Evolutionary conservation across 2,329 filamentous ascomycete genomes (phyloP).

Genomic region (Alternaria metachromatica): DNA sequence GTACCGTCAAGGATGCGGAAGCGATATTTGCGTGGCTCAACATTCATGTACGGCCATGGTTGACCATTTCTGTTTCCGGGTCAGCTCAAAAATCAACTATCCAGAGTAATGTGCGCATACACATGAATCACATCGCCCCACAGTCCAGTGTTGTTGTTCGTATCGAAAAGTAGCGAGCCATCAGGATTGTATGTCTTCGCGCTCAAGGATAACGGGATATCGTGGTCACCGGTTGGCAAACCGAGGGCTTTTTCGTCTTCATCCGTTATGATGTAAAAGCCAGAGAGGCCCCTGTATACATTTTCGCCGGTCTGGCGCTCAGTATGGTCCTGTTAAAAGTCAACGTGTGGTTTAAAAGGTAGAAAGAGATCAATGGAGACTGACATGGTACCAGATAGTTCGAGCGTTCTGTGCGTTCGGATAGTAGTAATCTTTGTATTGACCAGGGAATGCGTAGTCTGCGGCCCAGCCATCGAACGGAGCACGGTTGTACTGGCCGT

Average conservation of each 20-base stretch:
- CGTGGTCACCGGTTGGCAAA: constrained; percentile 61
- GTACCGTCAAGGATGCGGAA: constrained; percentile 60
- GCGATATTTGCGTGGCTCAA: constrained; percentile 66
- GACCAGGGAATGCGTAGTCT: constrained; percentile 58
- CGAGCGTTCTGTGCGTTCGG: constrained; percentile 62
- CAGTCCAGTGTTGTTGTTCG: constrained; percentile 55
- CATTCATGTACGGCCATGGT: constrained; percentile 64
- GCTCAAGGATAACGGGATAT: constrained; percentile 59
- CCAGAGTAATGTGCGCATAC: constrained; percentile 7
- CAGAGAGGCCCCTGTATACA: constrained; percentile 64
- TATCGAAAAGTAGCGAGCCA: constrained; percentile 58
- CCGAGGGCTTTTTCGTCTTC: constrained; percentile 56
- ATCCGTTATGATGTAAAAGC: constrained; percentile 63
- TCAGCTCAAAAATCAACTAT: neutral
- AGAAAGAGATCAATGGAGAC: constrained; percentile 35
- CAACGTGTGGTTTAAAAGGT: neutral
- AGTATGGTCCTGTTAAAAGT: constrained; percentile 45
- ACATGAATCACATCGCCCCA: constrained; percentile 66
- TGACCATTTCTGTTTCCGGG: constrained; percentile 55
- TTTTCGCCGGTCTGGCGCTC: constrained; percentile 59
- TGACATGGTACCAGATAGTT: constrained; percentile 64
- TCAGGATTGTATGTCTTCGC: constrained; percentile 61
- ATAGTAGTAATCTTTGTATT: constrained; percentile 70
- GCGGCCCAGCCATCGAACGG: constrained; percentile 63
- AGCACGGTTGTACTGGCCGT: constrained; percentile 58